Percentiles rank a stretch among this genome's conserved stretches.
These are phyloP conservation scores for Penicillium pancosmium DNA, from an alignment of 495 filamentous ascomycete species.

Conservation along the genomic window DNA sequence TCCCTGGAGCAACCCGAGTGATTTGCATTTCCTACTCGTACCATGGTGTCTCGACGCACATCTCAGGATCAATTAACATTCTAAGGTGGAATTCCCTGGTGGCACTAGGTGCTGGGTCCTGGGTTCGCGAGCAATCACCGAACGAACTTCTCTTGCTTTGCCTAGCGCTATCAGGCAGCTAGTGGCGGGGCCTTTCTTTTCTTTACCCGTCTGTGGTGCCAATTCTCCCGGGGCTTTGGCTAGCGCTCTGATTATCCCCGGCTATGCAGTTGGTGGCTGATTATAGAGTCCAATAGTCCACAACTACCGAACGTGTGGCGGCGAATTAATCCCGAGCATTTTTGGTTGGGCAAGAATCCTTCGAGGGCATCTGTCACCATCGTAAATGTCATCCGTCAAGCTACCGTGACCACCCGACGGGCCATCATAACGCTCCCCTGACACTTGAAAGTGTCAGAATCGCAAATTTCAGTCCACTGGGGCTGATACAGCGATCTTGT, in stretches of 20 bases:
- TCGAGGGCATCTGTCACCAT: constrained; percentile 16
- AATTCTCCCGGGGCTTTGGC: background rate
- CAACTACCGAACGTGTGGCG: constrained; percentile 4
- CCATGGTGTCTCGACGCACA: background rate
- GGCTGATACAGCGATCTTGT: background rate
- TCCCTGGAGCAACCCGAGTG: too few species aligned
- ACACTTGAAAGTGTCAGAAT: background rate
- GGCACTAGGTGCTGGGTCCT: background rate
- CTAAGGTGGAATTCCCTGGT: background rate
- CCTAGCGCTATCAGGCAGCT: constrained; percentile 1
- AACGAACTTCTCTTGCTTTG: background rate
- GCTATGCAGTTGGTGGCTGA: constrained; percentile 6
- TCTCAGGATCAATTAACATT: background rate
- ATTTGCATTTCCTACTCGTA: too few species aligned
- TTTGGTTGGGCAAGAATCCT: background rate
- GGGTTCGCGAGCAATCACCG: constrained; percentile 3
- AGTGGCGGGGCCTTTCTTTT: background rate
- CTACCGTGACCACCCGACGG: too few species aligned
- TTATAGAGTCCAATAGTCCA: constrained; percentile 14
- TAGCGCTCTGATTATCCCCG: constrained; percentile 4
- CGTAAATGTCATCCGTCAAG: background rate
- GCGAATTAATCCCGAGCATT: background rate
- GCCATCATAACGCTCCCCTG: background rate
- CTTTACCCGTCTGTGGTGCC: background rate
- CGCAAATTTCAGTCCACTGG: background rate